Evolutionary conservation across 768 basidiomycete species (phyloP), one percentile per base, ranked within the genome.

Genomic region (Pisolithus sp.): DNA sequence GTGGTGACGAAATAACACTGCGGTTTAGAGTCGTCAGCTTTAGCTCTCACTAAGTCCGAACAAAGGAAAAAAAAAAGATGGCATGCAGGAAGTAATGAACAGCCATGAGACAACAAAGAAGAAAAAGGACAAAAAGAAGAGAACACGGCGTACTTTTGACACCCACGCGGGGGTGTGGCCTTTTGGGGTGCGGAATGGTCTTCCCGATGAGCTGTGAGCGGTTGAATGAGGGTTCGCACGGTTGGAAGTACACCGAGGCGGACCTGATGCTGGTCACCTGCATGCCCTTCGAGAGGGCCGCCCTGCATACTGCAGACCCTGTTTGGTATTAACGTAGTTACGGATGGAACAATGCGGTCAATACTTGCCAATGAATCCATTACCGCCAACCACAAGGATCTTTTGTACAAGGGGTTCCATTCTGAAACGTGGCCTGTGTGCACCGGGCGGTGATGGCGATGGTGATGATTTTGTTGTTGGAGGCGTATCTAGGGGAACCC

Each of bases 361-460:
- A 23, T 24, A 20, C n/a, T 10, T 57, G 89, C 94, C 95, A 62
- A 99, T 83, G 73, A 96, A 98, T 5, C 96, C 96, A 72, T 96
- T 96, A 42, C 96, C 96, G n/a, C 96, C 96, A 2, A 98, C 80
- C 39, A 99, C 92, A n/a, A 97, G 81, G 36, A 97, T 77, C 62
- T 76, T 86, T 49, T 74, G 78, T 48, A 74, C 51, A 21, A 74
- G n/a, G 38, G 56, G 49, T 49, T 50, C n/a, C 64, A 65, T 65
- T 13, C 5, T 30, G 38, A 54, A 40, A 26, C 30, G 45, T 52
- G 9, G 31, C 18, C 9, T 24, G 26, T 20, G 13, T 15, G 38
- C 7, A 37, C 34, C 6, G 34, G 36, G 17, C 20, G 47, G 18
- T n/a, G 26, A 17, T 39, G n/a, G n/a, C n/a, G 17, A 28, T 39